Evolutionary conservation across 1,139 yeast species (phyloP).

Genomic region (Yamadazyma taylorii): DNA sequence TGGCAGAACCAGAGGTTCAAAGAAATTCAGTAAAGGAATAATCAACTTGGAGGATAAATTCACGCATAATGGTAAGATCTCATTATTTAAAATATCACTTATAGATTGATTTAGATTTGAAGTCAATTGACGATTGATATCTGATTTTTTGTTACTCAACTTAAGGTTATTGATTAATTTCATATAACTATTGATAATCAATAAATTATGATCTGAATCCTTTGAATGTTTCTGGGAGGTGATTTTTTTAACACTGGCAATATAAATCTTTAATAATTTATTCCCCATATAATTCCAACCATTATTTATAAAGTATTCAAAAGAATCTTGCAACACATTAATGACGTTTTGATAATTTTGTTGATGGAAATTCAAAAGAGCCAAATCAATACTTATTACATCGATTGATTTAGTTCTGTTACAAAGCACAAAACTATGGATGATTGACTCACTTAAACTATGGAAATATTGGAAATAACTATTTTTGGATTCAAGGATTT

Average conservation of each 20-base stretch:
- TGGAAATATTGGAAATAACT: constrained; percentile 28
- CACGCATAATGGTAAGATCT: neutral
- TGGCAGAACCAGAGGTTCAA: neutral
- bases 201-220: constrained; percentile 21
- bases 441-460: constrained; percentile 41
- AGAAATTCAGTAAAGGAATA: neutral
- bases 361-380: constrained; percentile 62
- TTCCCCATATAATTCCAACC: constrained; percentile 80
- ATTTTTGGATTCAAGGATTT: constrained; percentile 17
- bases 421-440: constrained; percentile 47
- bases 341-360: constrained; percentile 62
- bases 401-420: constrained; percentile 66
- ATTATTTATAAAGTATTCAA: constrained; percentile 60
- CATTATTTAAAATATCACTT: neutral
- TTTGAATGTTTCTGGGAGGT: neutral
- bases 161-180: constrained; percentile 35
- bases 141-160: constrained; percentile 18
- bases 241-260: constrained; percentile 63
- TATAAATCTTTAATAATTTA: constrained; percentile 60
- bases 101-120: neutral
- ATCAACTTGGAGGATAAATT: neutral
- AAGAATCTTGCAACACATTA: constrained; percentile 63
- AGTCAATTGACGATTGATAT: constrained; percentile 19
- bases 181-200: constrained; percentile 32
- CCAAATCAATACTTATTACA: constrained; percentile 78